Evolutionary conservation across 805 yeast genomes (phyloP).

Genomic region (Yarrowia sp.): DNA sequence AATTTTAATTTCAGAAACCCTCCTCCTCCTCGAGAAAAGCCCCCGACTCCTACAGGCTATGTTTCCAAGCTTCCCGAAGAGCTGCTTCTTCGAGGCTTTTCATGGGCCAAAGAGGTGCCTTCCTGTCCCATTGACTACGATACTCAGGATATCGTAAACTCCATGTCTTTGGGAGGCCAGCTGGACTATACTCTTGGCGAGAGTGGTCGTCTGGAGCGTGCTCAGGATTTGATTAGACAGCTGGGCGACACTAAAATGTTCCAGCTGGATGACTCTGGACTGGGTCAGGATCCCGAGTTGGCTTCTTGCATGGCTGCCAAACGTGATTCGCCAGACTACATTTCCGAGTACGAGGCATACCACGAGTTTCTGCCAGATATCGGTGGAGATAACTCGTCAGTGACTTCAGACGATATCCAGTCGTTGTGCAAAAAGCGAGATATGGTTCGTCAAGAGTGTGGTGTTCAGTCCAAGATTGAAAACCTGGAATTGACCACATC

Average conservation of each 20-base stretch:
- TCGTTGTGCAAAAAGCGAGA: conserved; percentile 18
- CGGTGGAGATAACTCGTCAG: neutral
- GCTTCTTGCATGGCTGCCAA: neutral
- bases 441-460: conserved; percentile 14
- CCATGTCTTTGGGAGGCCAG: conserved; percentile 11
- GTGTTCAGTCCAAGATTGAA: conserved; percentile 19
- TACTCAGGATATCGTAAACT: conserved; percentile 15
- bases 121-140: neutral
- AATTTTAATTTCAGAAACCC: neutral
- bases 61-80: conserved; percentile 24
- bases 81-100: conserved; percentile 3
- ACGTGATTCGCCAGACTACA: neutral
- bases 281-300: conserved; percentile 2
- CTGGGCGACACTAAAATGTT: neutral
- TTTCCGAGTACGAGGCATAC: neutral
- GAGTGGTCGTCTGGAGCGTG: neutral
- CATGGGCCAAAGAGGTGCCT: conserved; percentile 5
- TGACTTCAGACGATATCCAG: neutral
- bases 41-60: neutral
- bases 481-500: conserved; percentile 4
- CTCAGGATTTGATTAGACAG: conserved; percentile 3
- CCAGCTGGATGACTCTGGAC: neutral
- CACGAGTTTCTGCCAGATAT: conserved; percentile 24
- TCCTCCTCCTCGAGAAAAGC: neutral
- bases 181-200: conserved; percentile 19